Base-by-base conservation (phyloP, 345 rosid species). In the Schrenkiella parvula region DNA sequence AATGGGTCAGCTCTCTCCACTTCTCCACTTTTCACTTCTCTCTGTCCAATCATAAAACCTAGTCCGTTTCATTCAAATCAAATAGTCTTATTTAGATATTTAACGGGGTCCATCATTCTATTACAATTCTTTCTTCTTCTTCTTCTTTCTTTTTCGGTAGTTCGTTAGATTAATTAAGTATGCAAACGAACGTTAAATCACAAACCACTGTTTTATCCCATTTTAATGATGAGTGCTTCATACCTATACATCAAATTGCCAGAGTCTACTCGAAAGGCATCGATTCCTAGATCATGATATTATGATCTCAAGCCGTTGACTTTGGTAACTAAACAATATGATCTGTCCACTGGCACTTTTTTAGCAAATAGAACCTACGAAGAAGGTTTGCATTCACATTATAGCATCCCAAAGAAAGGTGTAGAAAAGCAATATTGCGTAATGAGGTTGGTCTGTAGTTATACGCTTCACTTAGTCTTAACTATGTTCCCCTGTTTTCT, bases 1-100 rank as follows among this genome's bases (percentile, higher is more conserved):
- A 69, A 43, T 69, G 73, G 65, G 55, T 23, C 65, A 69, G 35
- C 65, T 68, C 23, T 66, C 61, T 67, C 61, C 60, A 66, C 60
- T 51, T 41, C 52, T 54, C 52, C 72, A 13, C 41, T 39, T 34
- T 19, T 2, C 19, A 21, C 5, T 47, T 32, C 60, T 28, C 15
- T 28, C 52, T 13, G 14, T 29, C 54, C 73, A 68, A 68, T 68
- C 64, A 54, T 68, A 54, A 50, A 67, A 67, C 14, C 21, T 64
- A 44, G 50, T 44, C 51, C 12, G 4, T 44, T 44, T 44, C 23
- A 44, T 44, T 44, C 51, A 10, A 61, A 47, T 44, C 42, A 47
- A n/a, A n/a, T n/a, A n/a, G n/a, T n/a, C n/a, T n/a, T n/a, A n/a
- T n/a, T n/a, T n/a, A n/a, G 29, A 31, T 47, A 23, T 13, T 47